Percentiles rank a stretch among this genome's conserved stretches.
phyloP scores from a whole-genome alignment of 805 yeast species.

The Candida sonorensis region DNA sequence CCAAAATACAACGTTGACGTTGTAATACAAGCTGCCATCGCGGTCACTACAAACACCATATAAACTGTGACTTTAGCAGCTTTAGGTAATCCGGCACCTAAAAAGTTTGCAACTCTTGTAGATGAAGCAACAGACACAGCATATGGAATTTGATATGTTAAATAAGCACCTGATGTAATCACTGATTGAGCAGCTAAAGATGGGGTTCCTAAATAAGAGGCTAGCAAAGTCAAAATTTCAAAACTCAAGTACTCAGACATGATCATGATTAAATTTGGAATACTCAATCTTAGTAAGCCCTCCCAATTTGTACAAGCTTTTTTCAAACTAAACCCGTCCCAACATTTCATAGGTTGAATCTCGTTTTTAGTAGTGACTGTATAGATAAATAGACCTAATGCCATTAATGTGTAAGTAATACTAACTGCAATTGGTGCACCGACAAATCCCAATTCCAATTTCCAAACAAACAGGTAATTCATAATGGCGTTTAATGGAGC shows the following conservation, averaged over 20 bases:
- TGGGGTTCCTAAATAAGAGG: conserved; percentile 56
- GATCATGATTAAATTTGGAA: conserved; percentile 74
- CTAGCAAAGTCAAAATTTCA: conserved; percentile 63
- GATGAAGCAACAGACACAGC: conserved; percentile 71
- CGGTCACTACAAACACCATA: conserved; percentile 21
- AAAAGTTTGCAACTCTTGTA: conserved; percentile 69
- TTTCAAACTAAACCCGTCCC: conserved; percentile 27
- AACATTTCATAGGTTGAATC: conserved; percentile 27
- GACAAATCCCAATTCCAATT: conserved; percentile 53
- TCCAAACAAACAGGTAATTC: conserved; percentile 70
- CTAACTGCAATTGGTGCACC: conserved; percentile 78
- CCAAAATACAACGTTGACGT: conserved; percentile 20
- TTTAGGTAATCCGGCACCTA: conserved; percentile 46
- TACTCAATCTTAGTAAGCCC: conserved; percentile 53
- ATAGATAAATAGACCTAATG: conserved; percentile 43
- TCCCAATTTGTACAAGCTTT: conserved; percentile 52
- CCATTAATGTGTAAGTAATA: conserved; percentile 67
- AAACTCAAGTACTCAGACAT: conserved; percentile 76
- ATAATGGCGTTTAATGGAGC: conserved; percentile 68
- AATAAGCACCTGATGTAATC: conserved; percentile 57
- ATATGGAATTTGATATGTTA: conserved; percentile 69
- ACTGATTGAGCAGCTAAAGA: conserved; percentile 71
- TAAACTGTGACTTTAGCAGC: conserved; percentile 24
- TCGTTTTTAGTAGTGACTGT: conserved; percentile 40
- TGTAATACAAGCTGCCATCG: conserved; percentile 18